Evolutionary conservation across 202 grass and related monocot genomes (phyloP).

Genomic region (Bolboschoenoplectus hybrid): DNA sequence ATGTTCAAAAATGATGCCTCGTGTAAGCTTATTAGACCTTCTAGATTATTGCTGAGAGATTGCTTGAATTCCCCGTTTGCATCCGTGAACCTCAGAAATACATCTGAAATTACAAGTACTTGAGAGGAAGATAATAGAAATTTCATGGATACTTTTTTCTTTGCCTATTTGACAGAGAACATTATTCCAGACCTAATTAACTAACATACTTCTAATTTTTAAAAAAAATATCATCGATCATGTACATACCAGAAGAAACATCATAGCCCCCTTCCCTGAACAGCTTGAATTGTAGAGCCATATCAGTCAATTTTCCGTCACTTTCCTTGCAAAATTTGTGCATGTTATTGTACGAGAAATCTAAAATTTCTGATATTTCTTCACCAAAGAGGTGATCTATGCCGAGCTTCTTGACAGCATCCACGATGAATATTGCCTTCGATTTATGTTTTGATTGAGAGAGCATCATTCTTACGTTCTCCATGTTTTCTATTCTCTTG

Average conservation of each 20-base stretch:
- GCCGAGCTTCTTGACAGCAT: conserved; percentile 56
- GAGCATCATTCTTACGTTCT: conserved; percentile 37
- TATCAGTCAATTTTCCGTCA: conserved; percentile 26
- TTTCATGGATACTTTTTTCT: neutral
- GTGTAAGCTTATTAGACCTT: conserved; percentile 54
- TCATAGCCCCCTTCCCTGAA: conserved; percentile 42
- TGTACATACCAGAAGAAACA: conserved; percentile 45
- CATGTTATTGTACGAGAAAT: conserved; percentile 7
- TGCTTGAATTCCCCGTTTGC: conserved; percentile 48
- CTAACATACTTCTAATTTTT: too few species aligned
- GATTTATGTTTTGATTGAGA: conserved; percentile 3
- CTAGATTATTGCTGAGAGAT: conserved; percentile 44
- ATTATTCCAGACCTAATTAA: neutral
- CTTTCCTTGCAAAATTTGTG: neutral
- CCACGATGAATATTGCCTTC: conserved; percentile 33
- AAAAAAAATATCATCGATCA: neutral
- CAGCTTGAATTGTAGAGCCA: conserved; percentile 45
- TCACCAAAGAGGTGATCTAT: conserved; percentile 56
- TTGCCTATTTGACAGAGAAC: neutral
- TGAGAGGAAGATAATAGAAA: neutral
- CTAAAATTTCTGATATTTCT: conserved; percentile 40
- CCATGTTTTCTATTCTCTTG: conserved; percentile 32
- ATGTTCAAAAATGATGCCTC: conserved; percentile 59
- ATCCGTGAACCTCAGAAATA: conserved; percentile 43
- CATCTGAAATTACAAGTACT: conserved; percentile 35